Conservation (phyloP, 2,329 filamentous ascomycete species). For the Elsinoe batatas region DNA sequence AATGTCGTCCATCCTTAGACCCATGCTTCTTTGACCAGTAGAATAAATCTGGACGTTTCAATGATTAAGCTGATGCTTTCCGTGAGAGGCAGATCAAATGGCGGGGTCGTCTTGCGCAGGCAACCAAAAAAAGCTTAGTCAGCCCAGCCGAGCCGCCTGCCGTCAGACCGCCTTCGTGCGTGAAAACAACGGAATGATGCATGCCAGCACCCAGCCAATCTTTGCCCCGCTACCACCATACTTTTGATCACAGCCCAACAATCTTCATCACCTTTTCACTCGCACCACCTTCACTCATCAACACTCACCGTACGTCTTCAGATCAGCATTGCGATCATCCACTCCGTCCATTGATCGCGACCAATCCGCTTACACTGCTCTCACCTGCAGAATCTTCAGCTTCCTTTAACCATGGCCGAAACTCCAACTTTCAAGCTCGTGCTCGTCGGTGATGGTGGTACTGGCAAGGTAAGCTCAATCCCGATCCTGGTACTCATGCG, state of each 20-base stretch:
- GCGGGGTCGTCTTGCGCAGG: background rate
- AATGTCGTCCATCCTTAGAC: constrained; percentile 54
- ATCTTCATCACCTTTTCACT: background rate
- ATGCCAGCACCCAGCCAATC: background rate
- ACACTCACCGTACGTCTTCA: constrained; percentile 2
- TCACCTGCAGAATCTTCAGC: constrained; percentile 6
- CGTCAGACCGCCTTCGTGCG: constrained; percentile 6
- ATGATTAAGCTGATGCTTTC: background rate
- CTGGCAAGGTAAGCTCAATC: constrained; percentile 73
- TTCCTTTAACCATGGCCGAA: constrained; percentile 50
- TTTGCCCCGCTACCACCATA: constrained; percentile 9
- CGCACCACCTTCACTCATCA: constrained; percentile 2
- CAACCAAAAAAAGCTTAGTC: background rate
- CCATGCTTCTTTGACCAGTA: constrained; percentile 31
- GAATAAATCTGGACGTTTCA: background rate
- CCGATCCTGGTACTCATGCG: constrained; percentile 3
- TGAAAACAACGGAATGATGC: constrained; percentile 11
- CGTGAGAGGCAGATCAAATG: background rate
- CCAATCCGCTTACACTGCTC: background rate
- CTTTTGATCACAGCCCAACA: constrained; percentile 10
- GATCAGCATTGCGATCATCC: background rate
- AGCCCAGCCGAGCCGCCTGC: too few relatives aligned
- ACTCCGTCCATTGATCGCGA: background rate
- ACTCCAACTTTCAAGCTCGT: constrained; percentile 97
- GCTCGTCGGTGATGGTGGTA: constrained; percentile 98